Evolutionary conservation across 495 filamentous ascomycete species (phyloP), one percentile per base, ranked within the genome.

Genomic region (Platismatia glauca): DNA sequence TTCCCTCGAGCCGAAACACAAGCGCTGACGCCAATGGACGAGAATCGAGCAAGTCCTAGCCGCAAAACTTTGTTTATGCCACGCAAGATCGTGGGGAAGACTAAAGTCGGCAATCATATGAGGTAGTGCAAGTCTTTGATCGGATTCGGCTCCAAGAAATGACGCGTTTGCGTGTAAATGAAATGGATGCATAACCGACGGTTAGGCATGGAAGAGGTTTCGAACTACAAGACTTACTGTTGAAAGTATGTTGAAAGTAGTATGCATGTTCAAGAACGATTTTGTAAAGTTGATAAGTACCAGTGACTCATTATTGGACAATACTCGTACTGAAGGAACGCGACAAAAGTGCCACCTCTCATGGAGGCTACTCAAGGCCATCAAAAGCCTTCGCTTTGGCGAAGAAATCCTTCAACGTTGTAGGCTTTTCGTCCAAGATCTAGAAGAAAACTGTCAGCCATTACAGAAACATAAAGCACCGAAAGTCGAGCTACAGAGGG

Each of bases 401-500:
- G 13, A 67, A 46, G 57, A 69, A 69, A 0, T 67, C 68, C 34
- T 65, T 59, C 53, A 66, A 38, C 3, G 68, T 67, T 37, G 68
- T 69, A 39, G 58, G 63, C 58, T 69, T 69, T 20, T 67, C 68
- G 20, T 60, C 65, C 6, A 69, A 29, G 55, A 65, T 60, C 68
- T 69, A 43, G 7, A 53, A 20, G 22, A 22, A 29, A 5, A 15
- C 1, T 50, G 22, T 62, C 35, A 55, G 41, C n/a, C 8, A 15
- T 24, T 15, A 29, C 43, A 24, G 7, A 35, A 18, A 3, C 35
- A 18, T 5, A 35, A 5, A 27, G 37, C 15, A 35, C 18, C 1
- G 16, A 9, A 24, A 9, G 13, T 7, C 29, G 1, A 53, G 7
- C 1, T 2, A 20, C 5, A 0, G 50, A 53, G 7, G 7, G 4